These are phyloP conservation scores for Amanita pallidorosea DNA, from an alignment of 768 basidiomycete species.

Conservation along the genomic window DNA sequence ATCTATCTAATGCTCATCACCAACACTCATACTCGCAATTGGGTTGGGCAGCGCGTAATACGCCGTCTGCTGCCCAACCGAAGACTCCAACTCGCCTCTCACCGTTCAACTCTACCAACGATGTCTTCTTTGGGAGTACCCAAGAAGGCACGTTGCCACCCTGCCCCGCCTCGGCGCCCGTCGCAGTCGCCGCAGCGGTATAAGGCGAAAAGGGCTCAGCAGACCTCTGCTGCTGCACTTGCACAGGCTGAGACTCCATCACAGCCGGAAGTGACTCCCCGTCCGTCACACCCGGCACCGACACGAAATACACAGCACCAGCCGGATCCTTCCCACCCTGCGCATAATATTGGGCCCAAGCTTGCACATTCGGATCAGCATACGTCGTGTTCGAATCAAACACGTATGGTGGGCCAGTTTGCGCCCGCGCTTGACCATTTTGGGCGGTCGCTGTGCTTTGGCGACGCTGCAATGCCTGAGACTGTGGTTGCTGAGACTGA, in stretches of 20 bases:
- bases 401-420: constrained; percentile 35
- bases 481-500: background rate
- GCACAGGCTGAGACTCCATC: constrained; percentile 12
- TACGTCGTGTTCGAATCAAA: constrained; percentile 64
- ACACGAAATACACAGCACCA: constrained; percentile 73
- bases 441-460: background rate
- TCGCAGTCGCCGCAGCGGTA: background rate
- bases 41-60: constrained; percentile 13
- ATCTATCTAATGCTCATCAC: constrained; percentile 1
- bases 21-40: constrained; percentile 19
- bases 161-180: constrained; percentile 4
- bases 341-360: constrained; percentile 81
- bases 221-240: constrained; percentile 11
- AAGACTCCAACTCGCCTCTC: background rate
- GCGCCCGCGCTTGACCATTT: constrained; percentile 16
- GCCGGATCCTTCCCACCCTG: constrained; percentile 66
- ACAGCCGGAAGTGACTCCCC: constrained; percentile 6
- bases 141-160: constrained; percentile 31
- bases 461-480: constrained; percentile 14
- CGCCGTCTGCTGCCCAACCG: background rate
- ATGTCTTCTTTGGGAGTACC: constrained; percentile 32
- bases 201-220: background rate
- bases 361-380: constrained; percentile 71
- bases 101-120: background rate
- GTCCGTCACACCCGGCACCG: constrained; percentile 64